Percentiles rank a stretch among this genome's conserved stretches.
Conservation (phyloP, 345 rosid species). For the Rhodomyrtus tomentosa region DNA sequence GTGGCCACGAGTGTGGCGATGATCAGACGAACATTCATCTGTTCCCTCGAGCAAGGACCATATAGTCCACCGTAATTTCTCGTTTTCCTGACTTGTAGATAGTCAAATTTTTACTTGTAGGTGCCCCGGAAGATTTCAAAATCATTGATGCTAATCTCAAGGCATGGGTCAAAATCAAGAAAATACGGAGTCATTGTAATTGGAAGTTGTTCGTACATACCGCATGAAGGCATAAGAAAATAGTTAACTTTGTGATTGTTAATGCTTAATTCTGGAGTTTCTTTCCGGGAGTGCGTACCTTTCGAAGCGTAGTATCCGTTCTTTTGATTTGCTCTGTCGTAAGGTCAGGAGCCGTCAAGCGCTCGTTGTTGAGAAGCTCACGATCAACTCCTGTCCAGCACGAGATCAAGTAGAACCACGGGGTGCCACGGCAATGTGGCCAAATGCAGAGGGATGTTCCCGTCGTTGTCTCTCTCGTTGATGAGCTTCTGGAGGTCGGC, state of each 20-base stretch:
- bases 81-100: neutral
- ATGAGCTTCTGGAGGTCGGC: neutral
- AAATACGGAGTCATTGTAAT: neutral
- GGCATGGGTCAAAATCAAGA: neutral
- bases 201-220: neutral
- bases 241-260: neutral
- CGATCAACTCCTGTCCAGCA: neutral
- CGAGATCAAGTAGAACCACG: neutral
- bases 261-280: neutral
- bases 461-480: neutral
- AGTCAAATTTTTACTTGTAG: neutral
- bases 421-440: neutral
- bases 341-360: neutral
- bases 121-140: neutral
- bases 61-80: neutral
- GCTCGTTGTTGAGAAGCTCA: neutral
- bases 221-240: neutral
- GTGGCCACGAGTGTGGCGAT: neutral
- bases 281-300: fast-evolving
- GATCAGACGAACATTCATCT: neutral
- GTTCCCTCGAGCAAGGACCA: neutral
- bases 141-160: neutral
- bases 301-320: fast-evolving
- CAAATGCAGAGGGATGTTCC: neutral
- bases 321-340: neutral